These are phyloP conservation scores for Pueraria montana DNA, from an alignment of 306 rosid species.

Conservation along the genomic window DNA sequence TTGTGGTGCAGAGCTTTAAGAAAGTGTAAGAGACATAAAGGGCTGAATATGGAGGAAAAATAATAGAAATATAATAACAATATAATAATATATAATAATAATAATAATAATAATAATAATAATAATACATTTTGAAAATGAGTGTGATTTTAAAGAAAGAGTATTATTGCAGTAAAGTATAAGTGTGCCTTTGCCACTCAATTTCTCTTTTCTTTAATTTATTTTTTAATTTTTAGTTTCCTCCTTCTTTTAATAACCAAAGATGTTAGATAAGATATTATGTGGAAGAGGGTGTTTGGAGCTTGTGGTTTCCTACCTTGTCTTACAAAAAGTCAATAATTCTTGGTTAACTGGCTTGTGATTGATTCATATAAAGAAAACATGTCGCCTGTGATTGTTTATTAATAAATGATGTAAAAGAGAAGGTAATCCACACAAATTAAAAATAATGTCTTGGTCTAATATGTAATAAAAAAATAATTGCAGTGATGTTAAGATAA, in stretches of 20 bases:
- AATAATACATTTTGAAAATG: conserved; percentile 11
- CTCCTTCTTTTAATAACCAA: background rate
- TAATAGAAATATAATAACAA: too few species aligned
- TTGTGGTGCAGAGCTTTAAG: conserved; percentile 49
- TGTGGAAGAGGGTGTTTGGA: conserved; percentile 33
- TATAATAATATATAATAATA: background rate
- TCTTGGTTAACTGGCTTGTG: conserved; percentile 9
- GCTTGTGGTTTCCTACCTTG: background rate
- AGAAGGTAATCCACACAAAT: conserved; percentile 6
- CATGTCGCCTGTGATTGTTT: background rate
- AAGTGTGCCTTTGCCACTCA: conserved; percentile 29
- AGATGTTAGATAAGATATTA: conserved; percentile 34
- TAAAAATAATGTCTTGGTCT: background rate
- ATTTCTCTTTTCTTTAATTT: background rate
- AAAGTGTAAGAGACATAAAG: conserved; percentile 40
- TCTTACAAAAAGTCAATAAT: conserved; percentile 26
- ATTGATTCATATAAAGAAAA: background rate
- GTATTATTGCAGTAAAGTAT: conserved; percentile 12
- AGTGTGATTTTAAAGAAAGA: background rate
- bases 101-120: background rate
- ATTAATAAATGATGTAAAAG: background rate
- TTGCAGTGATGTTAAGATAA: background rate
- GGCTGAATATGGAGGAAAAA: conserved; percentile 17
- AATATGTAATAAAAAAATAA: background rate
- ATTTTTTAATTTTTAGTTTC: background rate